Evolutionary conservation across 305 asterid genomes (phyloP), one percentile per base, ranked within the genome.

Genomic region (Petunia hybrid): DNA sequence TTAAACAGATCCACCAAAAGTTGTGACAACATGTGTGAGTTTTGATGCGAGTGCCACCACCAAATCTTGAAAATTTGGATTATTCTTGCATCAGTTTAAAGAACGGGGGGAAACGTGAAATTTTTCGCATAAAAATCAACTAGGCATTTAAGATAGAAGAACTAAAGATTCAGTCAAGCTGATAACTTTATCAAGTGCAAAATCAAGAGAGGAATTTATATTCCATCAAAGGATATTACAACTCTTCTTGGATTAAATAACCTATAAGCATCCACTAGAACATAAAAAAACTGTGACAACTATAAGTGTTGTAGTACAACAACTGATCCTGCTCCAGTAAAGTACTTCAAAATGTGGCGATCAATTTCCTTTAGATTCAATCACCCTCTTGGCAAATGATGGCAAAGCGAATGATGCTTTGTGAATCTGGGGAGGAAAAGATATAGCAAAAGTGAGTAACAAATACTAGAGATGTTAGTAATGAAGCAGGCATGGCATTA

Each of bases 331-430:
- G 70, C 53, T 55, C 80, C 48, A 38, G 36, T 14, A 53, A 64
- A 51, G 2, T 40, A 77, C 62, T 39, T 14, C 56, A n/a, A 46
- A 31, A 77, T 42, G 31, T 59, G 41, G 35, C 63, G 36, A 42
- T 88, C 84, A 87, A 13, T 81, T 82, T 40, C 88, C 89, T 84
- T 90, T 91, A 35, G 93, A 42, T 10, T 92, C 95, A 2, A 96
- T 93, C 88, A 94, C 97, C 80, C 87, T 96, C 85, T 83, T 91
- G 12, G 99, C 99, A 16, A 96, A 96, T 2, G 98, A 87, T 14
- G 99, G 99, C 84, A 96, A 86, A 80, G 97, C 91, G 92, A 94
- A 94, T 9, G 98, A 97, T 1, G 98, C 98, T 45, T 94, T 87
- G 84, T 93, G 97, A 61, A 95, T 90, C 99, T 94, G 93, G 9